These are phyloP conservation scores for Patellaria atrata DNA, from an alignment of 495 filamentous ascomycete genomes.

Conservation along the genomic window DNA sequence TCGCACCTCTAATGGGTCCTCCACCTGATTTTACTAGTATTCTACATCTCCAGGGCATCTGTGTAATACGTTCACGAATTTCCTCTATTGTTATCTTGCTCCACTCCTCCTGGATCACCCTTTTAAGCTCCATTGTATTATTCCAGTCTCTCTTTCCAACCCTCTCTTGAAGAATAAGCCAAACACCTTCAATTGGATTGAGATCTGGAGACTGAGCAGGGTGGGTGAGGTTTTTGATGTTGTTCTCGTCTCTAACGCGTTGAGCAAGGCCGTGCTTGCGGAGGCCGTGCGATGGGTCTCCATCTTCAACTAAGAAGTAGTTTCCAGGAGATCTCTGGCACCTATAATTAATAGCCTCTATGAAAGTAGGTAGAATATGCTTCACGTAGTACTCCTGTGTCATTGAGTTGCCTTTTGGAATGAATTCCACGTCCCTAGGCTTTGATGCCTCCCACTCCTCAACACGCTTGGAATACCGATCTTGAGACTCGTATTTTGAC, in stretches of 20 bases:
- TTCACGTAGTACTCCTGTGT: slow-evolving; percentile 1
- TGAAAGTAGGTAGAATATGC: not conserved
- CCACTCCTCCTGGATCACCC: too few relatives aligned
- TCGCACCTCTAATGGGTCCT: too few relatives aligned
- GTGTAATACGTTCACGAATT: too few relatives aligned
- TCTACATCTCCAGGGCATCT: too few relatives aligned
- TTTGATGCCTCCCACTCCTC: not conserved
- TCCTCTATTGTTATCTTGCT: too few relatives aligned
- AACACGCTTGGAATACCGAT: not conserved
- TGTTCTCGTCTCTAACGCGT: not conserved
- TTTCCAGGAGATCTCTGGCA: too few relatives aligned
- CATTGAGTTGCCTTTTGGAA: not conserved
- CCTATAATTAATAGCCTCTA: slow-evolving; percentile 1
- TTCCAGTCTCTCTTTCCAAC: too few relatives aligned
- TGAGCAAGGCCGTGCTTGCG: not conserved
- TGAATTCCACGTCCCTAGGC: not conserved
- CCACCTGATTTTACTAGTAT: too few relatives aligned
- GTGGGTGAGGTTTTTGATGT: not conserved
- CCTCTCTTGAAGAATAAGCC: too few relatives aligned
- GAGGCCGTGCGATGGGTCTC: not conserved
- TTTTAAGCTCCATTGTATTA: too few relatives aligned
- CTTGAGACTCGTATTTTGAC: not conserved
- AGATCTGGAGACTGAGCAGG: not conserved
- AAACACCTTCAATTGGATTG: not conserved
- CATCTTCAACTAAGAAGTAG: not conserved